Conservation (phyloP, 768 basidiomycete genomes). For the Rhodocollybia butyracea region DNA sequence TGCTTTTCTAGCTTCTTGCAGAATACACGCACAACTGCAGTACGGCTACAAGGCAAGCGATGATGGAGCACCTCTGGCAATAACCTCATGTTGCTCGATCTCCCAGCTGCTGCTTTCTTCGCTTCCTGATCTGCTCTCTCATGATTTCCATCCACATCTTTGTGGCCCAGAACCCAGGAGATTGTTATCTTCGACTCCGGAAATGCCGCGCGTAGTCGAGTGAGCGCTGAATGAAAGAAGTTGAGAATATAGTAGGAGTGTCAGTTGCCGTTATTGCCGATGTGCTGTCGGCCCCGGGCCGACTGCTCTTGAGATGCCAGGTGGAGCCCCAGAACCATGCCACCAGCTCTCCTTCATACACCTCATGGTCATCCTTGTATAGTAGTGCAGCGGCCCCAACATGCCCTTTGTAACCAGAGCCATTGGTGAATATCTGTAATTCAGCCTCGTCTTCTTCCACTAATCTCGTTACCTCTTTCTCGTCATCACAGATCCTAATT, state of each 20-base stretch:
- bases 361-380: background rate
- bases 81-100: too few relatives aligned
- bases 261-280: too few relatives aligned
- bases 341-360: background rate
- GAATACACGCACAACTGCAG: background rate
- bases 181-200: background rate
- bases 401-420: slow-evolving; percentile 8
- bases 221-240: too few relatives aligned
- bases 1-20: background rate
- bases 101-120: background rate
- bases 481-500: background rate
- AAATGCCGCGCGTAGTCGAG: too few relatives aligned
- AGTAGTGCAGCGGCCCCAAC: slow-evolving; percentile 9
- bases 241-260: too few relatives aligned
- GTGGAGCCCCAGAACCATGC: background rate
- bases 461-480: background rate
- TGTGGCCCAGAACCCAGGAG: background rate
- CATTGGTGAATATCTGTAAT: slow-evolving; percentile 12
- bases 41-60: background rate
- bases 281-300: background rate
- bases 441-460: background rate
- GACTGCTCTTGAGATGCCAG: background rate
- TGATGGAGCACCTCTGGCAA: background rate
- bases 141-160: background rate
- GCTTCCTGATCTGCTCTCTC: background rate